Base-by-base conservation (phyloP, 805 yeast species). In the Suhomyces prunicola region DNA sequence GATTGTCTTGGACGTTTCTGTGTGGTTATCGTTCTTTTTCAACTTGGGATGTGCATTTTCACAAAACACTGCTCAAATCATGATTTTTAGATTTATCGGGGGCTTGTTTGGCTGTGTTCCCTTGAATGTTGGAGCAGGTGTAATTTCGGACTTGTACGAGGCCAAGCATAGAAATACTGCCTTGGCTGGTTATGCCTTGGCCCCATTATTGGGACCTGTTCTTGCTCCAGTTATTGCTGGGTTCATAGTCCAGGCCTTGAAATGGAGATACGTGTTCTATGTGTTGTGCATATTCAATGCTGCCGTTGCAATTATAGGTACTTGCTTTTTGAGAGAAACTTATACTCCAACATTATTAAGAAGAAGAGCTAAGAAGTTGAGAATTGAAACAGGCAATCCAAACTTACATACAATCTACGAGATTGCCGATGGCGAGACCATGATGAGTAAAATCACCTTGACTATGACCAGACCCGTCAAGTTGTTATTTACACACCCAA, bases 181-280 rank as follows among this genome's bases (percentile, higher is more conserved):
- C 1, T 70, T 85, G 72, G 82, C 86, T 1, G 67, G 81, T 7
- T 85, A 79, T 62, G 77, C 88, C 0, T 71, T 86, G 15, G 77
- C 85, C 2, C 89, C 90, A 2, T 80, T 85, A 51, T 62, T 85
- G 44, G 94, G 93, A 0, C 93, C 94, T 1, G 78, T 86, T 1
- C 60, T 85, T 22, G 84, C 87, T 1, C 87, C 88, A 0, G 72
- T 84, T 2, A 72, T 85, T 12, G 65, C 86, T 3, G 86, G 88
- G 1, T 86, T 77, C 60, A 71, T 83, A 23, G 83, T 80, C 19
- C 74, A 82, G 40, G 64, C 76, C 45, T 62, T 70, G 22, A 61
- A 70, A 41, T 87, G 88, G 84, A 77, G 86, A 65, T 88, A 94
- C 94, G 81, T 78, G 46, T 82, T 85, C 60, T 82, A 82, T 76